A percentile compares a stretch with the other conserved stretches of the same genome.
These are phyloP conservation scores for Eimeria sp. DNA, from an alignment of 169 alveolate genomes.

Conservation along the genomic window DNA sequence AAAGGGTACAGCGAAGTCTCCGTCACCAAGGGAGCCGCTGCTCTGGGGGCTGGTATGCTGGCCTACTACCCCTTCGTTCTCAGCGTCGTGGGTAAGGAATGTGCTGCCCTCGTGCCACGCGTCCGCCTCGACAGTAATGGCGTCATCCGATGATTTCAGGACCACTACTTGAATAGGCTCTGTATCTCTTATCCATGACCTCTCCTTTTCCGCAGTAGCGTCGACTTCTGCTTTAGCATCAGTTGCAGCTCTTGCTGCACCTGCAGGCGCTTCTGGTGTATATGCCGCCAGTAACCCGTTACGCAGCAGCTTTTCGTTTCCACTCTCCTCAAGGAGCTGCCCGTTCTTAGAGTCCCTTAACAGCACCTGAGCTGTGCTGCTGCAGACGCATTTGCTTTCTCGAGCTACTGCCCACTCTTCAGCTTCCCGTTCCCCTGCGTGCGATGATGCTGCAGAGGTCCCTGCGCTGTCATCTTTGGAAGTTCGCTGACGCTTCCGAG, in stretches of 20 bases:
- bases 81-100: slow-evolving; percentile 16
- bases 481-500: slow-evolving; percentile 38
- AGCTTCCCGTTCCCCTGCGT: not conserved
- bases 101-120: slow-evolving; percentile 57
- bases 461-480: not conserved
- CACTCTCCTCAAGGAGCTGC: not conserved
- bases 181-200: not conserved
- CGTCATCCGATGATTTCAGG: not conserved
- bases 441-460: not conserved
- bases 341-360: too few relatives aligned
- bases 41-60: not conserved
- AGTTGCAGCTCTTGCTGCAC: not conserved
- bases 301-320: not conserved
- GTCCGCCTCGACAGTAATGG: slow-evolving; percentile 5
- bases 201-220: not conserved
- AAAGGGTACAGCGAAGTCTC: not conserved
- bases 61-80: not conserved
- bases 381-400: not conserved
- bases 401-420: not conserved
- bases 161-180: not conserved
- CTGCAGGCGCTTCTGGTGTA: not conserved
- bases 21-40: slow-evolving; percentile 2
- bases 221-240: slow-evolving; percentile 9
- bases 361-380: not conserved
- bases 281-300: not conserved